Evolutionary conservation across 169 alveolate species (phyloP).

Genomic region (Cryptosporidium tyzzeri): DNA sequence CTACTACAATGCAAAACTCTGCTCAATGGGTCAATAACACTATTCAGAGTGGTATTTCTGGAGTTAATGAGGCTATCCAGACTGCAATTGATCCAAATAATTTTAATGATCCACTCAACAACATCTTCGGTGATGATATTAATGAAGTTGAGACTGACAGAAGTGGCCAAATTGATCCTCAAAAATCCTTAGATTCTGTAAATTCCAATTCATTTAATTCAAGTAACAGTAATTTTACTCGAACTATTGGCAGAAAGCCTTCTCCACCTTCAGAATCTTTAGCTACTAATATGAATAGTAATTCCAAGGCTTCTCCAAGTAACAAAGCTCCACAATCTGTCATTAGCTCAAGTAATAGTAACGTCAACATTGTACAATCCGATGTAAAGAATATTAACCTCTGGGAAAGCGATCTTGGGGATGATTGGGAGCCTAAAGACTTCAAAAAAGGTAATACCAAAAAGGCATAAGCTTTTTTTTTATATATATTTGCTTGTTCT

Average conservation of each 20-base stretch:
- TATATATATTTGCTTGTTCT: not conserved
- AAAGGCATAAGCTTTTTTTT: not conserved
- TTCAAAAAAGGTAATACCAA: conserved; percentile 66
- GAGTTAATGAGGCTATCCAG: conserved; percentile 50
- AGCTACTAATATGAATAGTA: not conserved
- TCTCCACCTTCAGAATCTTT: not conserved
- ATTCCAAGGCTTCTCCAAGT: not conserved
- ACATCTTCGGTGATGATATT: conserved; percentile 5
- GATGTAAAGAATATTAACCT: conserved; percentile 41
- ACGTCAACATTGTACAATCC: not conserved
- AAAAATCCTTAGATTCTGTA: not conserved
- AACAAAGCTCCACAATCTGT: not conserved
- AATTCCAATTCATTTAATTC: not conserved
- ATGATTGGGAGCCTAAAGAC: conserved; percentile 68
- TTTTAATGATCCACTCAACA: conserved; percentile 25
- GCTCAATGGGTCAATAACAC: conserved; percentile 71
- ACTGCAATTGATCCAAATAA: conserved; percentile 54
- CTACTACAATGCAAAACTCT: conserved; percentile 56
- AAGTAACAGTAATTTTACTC: not conserved
- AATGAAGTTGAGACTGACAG: not conserved
- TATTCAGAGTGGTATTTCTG: conserved; percentile 59
- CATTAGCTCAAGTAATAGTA: not conserved
- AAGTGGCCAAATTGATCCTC: not conserved
- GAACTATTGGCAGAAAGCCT: not conserved
- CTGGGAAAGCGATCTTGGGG: conserved; percentile 57